phyloP scores from a whole-genome alignment of 1,284 basidiomycete genomes.

The Pseudozyma thailandica region DNA sequence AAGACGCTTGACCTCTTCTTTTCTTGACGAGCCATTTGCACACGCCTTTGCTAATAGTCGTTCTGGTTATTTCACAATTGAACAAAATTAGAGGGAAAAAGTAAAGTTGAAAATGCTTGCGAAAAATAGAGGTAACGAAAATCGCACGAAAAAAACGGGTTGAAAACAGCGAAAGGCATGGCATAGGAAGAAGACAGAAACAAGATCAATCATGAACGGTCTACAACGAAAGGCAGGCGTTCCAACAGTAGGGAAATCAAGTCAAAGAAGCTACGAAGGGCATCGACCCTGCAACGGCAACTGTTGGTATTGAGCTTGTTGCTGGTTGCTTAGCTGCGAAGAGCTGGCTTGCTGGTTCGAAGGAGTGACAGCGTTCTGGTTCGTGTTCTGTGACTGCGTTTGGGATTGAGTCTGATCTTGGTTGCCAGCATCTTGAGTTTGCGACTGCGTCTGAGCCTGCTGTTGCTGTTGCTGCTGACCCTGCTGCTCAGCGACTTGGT shows the following conservation, averaged over 20 bases:
- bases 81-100: too few species aligned
- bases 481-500: constrained; percentile 12
- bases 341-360: background rate
- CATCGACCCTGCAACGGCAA: constrained; percentile 8
- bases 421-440: constrained; percentile 4
- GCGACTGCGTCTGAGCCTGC: constrained; percentile 9
- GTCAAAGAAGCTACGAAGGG: too few species aligned
- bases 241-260: too few species aligned
- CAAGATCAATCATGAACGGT: background rate
- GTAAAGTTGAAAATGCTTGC: too few species aligned
- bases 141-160: too few species aligned
- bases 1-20: too few species aligned
- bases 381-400: constrained; percentile 8
- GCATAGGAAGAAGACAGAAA: background rate
- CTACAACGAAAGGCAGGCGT: too few species aligned
- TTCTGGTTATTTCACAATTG: too few species aligned
- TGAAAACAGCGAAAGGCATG: background rate
- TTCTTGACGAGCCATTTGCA: too few species aligned
- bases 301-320: too few species aligned
- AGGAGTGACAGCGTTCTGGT: too few species aligned
- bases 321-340: background rate
- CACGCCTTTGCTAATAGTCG: too few species aligned
- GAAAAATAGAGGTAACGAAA: background rate
- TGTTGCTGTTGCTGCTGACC: constrained; percentile 14
- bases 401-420: constrained; percentile 7